Conservation (phyloP, 768 basidiomycete species). For the Lentinus brumalis region DNA sequence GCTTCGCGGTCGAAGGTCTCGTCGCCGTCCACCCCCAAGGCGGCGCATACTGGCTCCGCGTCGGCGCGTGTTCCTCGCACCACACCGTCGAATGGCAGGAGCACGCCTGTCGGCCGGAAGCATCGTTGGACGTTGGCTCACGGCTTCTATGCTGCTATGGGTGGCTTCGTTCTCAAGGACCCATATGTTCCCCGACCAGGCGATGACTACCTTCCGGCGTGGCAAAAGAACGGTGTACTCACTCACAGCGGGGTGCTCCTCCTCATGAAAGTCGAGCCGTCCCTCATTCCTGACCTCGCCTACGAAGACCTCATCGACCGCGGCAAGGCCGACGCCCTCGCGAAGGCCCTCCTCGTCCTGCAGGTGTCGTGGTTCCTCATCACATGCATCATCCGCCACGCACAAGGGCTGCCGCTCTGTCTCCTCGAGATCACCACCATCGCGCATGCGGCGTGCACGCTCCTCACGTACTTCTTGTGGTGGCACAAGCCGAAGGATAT, state of each 20-base stretch:
- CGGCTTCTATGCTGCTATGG: slow-evolving; percentile 30
- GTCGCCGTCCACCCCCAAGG: too few species aligned
- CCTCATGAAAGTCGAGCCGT: slow-evolving; percentile 11
- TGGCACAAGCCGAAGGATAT: slow-evolving; percentile 44
- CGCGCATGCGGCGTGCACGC: slow-evolving; percentile 35
- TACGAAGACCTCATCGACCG: slow-evolving; percentile 31
- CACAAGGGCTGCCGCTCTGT: slow-evolving; percentile 28
- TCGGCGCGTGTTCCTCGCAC: too few species aligned
- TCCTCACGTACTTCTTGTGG: slow-evolving; percentile 37
- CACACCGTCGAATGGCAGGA: too few species aligned
- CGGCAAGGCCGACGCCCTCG: slow-evolving; percentile 35
- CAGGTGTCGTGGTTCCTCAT: slow-evolving; percentile 39
- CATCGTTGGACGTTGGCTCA: slow-evolving; percentile 27
- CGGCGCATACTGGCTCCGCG: too few species aligned
- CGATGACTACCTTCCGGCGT: neutral
- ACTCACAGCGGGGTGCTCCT: slow-evolving; percentile 7
- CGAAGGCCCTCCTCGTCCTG: slow-evolving; percentile 33
- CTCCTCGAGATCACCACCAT: slow-evolving; percentile 40
- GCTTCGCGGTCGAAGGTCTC: too few species aligned
- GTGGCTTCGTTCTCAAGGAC: slow-evolving; percentile 28
- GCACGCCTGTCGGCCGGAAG: neutral
- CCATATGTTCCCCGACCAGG: neutral
- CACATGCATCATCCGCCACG: slow-evolving; percentile 30
- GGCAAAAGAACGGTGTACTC: neutral
- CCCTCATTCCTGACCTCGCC: slow-evolving; percentile 13